phyloP scores from a whole-genome alignment of 768 basidiomycete genomes.

The Tulasnella calospora region DNA sequence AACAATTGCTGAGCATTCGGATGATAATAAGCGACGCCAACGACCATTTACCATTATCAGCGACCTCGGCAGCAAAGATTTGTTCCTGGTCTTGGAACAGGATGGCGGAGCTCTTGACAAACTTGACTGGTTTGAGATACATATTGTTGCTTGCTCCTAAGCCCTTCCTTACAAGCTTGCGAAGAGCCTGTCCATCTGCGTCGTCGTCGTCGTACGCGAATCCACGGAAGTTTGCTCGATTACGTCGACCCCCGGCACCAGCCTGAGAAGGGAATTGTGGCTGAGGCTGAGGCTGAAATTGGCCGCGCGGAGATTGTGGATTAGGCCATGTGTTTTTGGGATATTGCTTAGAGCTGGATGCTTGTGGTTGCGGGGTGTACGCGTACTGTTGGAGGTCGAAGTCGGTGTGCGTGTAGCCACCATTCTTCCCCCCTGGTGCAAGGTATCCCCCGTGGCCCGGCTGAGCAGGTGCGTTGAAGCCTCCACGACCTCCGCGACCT shows the following conservation, averaged over 20 bases:
- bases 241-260: background rate
- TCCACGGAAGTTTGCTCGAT: background rate
- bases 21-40: background rate
- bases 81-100: slow-evolving; percentile 49
- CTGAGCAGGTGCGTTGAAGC: background rate
- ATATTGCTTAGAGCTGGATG: background rate
- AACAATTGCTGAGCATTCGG: background rate
- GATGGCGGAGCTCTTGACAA: slow-evolving; percentile 55
- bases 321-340: background rate
- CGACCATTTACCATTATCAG: slow-evolving; percentile 35
- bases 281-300: background rate
- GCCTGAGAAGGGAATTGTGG: background rate
- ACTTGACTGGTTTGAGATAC: slow-evolving; percentile 59
- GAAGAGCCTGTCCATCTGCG: background rate
- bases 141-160: slow-evolving; percentile 36
- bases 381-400: background rate
- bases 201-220: background rate
- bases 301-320: no score
- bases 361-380: background rate
- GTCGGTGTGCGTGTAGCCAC: background rate
- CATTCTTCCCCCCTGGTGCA: background rate
- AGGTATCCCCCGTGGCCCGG: slow-evolving; percentile 13
- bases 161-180: background rate
- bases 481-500: slow-evolving; percentile 11
- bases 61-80: slow-evolving; percentile 35